Percentiles rank a stretch among this genome's conserved stretches.
Evolutionary conservation across 768 basidiomycete species (phyloP).

Genomic region (Rhodotorula paludigena): DNA sequence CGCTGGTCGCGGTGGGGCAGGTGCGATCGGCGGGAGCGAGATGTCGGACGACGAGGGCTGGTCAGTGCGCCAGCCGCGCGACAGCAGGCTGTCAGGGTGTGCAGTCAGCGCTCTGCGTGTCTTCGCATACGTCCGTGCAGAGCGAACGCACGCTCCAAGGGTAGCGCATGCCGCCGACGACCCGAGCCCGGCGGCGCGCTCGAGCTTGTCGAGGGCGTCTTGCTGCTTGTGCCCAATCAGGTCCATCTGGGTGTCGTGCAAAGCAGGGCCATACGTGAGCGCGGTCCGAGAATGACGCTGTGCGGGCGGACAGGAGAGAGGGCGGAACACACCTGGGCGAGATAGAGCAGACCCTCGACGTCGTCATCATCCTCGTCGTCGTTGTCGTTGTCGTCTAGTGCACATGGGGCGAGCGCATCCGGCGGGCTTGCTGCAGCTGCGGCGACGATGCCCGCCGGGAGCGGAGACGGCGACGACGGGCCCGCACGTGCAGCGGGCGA

Average conservation of each 20-base stretch:
- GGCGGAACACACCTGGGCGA: slow-evolving; percentile 27
- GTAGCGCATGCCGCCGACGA: slow-evolving; percentile 21
- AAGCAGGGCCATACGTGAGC: not conserved
- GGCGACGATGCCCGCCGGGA: too few relatives aligned
- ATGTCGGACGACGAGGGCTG: not conserved
- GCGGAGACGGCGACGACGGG: not conserved
- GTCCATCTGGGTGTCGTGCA: slow-evolving; percentile 4
- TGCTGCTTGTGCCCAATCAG: slow-evolving; percentile 18
- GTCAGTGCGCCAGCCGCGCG: too few relatives aligned
- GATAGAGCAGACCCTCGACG: slow-evolving; percentile 7
- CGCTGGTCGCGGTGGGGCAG: not conserved
- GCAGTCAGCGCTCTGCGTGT: too few relatives aligned
- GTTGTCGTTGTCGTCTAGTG: not conserved
- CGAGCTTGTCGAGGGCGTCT: not conserved
- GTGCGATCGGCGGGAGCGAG: too few relatives aligned
- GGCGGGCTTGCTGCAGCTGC: too few relatives aligned
- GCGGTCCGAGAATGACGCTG: not conserved
- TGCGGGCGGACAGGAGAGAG: not conserved
- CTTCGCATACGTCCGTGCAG: too few relatives aligned
- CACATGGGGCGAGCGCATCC: too few relatives aligned
- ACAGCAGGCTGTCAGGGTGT: not conserved
- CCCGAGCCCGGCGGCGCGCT: slow-evolving; percentile 3
- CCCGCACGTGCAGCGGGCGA: too few relatives aligned
- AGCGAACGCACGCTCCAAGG: slow-evolving; percentile 16
- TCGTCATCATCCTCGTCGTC: slow-evolving; percentile 1